Base-by-base conservation (phyloP, 805 yeast species). In the Candida glaebosa region DNA sequence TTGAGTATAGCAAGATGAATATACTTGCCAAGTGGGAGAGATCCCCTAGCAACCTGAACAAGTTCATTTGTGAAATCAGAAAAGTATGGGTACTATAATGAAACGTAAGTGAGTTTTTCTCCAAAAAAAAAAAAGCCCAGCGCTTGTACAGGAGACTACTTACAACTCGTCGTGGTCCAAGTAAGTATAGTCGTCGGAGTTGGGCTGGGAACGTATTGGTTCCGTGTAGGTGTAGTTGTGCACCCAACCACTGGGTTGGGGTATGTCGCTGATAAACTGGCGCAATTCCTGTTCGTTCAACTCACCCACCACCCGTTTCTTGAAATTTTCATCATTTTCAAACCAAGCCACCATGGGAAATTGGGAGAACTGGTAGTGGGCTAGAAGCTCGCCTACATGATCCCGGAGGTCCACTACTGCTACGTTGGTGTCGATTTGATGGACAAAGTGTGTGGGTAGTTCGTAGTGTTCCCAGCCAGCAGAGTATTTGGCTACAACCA, bases 11-110 rank as follows among this genome's bases (percentile, higher is more conserved):
- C 48, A 93, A 73, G 41, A 93, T 76, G 44, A 86, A 67, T 38
- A 87, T 86, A 52, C 95, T 82, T 14, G 84, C 79, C 61, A 87
- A 66, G 60, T 93, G 99, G 36, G 93, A 79, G 41, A 87, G 56
- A 57, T 93, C 99, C 20, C 91, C 95, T 26, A 62, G 43, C 38
- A 70, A 55, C 25, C 73, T 58, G 49, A 70, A 70, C 40, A 69
- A 58, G 45, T 69, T 70, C 75, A 70, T 69, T 47, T 34, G 53
- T 18, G 8, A 9, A 8, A n/a, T n/a, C n/a, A n/a, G n/a, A n/a
- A n/a, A n/a, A n/a, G n/a, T n/a, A n/a, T n/a, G n/a, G n/a, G n/a
- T n/a, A n/a, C n/a, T n/a, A n/a, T n/a, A n/a, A n/a, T n/a, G n/a
- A n/a, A n/a, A n/a, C n/a, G n/a, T n/a, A n/a, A n/a, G n/a, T n/a